Percentiles rank a stretch among this genome's conserved stretches.
phyloP scores from a whole-genome alignment of 2,329 filamentous ascomycete species.

The Myriosclerotinia duriaeana region DNA sequence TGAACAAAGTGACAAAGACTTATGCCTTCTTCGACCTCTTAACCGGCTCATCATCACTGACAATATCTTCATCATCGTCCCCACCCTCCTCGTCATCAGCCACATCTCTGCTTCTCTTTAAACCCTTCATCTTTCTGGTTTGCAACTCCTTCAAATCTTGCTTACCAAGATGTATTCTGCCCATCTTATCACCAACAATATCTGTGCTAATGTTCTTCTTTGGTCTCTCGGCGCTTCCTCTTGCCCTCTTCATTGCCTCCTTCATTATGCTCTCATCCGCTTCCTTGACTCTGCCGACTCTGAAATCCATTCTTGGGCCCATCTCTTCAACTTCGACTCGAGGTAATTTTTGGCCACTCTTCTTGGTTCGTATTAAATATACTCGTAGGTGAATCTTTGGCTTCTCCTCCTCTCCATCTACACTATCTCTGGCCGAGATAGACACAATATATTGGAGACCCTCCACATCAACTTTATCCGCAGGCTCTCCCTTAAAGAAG shows the following conservation, averaged over 20 bases:
- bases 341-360: conserved; percentile 81
- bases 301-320: conserved; percentile 89
- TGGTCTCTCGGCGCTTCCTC: conserved; percentile 68
- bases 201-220: conserved; percentile 98
- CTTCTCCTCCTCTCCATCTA: conserved; percentile 49
- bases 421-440: conserved; percentile 69
- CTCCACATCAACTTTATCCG: conserved; percentile 86
- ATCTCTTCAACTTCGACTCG: conserved; percentile 94
- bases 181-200: conserved; percentile 92
- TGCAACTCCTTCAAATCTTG: conserved; percentile 86
- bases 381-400: conserved; percentile 67
- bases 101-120: conserved; percentile 76
- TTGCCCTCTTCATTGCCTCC: conserved; percentile 85
- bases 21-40: conserved; percentile 38
- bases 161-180: conserved; percentile 84
- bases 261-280: conserved; percentile 79
- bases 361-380: conserved; percentile 84
- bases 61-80: conserved; percentile 49
- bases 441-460: conserved; percentile 89
- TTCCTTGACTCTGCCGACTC: conserved; percentile 75
- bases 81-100: conserved; percentile 54
- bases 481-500: conserved; percentile 80
- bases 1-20: conserved; percentile 26
- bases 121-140: conserved; percentile 98
- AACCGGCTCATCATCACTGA: conserved; percentile 40